These are phyloP conservation scores for Plasmodium knowlesi DNA, from an alignment of 169 alveolate genomes.

Conservation along the genomic window DNA sequence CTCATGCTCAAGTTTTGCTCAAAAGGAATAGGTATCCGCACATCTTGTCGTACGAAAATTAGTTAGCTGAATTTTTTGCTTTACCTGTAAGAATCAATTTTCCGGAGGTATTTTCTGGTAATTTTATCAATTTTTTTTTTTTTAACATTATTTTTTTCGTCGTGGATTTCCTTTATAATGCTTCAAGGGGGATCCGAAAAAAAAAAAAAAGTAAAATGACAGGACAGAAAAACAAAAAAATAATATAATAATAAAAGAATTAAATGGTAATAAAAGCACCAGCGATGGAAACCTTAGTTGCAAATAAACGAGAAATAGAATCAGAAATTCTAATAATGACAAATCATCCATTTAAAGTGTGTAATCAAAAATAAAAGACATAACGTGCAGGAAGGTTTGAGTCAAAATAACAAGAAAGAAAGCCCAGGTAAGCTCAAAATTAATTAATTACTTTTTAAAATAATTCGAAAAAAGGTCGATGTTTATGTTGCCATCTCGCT, in stretches of 20 bases:
- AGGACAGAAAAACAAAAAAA: background rate
- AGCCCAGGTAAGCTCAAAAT: background rate
- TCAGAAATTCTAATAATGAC: background rate
- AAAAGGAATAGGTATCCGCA: background rate
- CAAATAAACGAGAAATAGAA: background rate
- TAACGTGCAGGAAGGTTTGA: background rate
- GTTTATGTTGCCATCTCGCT: slow-evolving; percentile 19
- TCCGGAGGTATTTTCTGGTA: slow-evolving; percentile 57
- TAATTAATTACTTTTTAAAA: slow-evolving; percentile 40
- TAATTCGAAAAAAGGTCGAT: slow-evolving; percentile 43
- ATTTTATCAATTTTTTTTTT: slow-evolving; percentile 73
- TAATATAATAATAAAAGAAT: background rate
- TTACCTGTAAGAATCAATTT: slow-evolving; percentile 72
- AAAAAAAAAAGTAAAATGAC: background rate
- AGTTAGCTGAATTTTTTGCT: background rate
- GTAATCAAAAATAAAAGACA: slow-evolving; percentile 6
- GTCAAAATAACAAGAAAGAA: background rate
- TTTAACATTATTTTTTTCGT: slow-evolving; percentile 34
- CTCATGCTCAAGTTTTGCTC: background rate
- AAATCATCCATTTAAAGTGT: background rate
- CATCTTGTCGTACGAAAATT: background rate
- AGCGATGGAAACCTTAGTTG: background rate
- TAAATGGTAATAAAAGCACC: background rate
- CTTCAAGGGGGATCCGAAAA: slow-evolving; percentile 3
- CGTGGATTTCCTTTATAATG: slow-evolving; percentile 48